Conservation (phyloP, 1,284 basidiomycete species). For the Anthracocystis panici-leucophaei region DNA sequence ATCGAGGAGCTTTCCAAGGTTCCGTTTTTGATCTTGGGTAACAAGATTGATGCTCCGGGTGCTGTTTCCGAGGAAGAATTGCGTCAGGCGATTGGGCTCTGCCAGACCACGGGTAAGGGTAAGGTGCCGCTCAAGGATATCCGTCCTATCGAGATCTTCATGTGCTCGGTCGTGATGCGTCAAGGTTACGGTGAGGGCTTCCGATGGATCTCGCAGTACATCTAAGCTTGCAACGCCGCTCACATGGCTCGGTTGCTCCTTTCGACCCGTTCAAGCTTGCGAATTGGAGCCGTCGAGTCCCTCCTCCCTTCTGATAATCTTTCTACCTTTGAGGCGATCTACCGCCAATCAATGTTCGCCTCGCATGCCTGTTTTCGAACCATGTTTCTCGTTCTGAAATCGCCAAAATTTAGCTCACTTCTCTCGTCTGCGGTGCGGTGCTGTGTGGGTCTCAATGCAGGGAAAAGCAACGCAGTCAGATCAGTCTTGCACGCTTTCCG, state of each 20-base stretch:
- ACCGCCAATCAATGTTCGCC: no score
- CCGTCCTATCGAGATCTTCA: constrained; percentile 98
- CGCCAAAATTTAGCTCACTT: no score
- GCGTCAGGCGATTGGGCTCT: constrained; percentile 92
- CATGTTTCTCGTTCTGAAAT: no score
- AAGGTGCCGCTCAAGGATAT: constrained; percentile 97
- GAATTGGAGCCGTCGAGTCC: no score
- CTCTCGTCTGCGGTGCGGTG: no score
- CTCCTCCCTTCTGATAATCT: no score
- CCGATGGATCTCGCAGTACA: constrained; percentile 98
- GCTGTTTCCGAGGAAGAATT: constrained; percentile 98
- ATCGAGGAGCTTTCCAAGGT: constrained; percentile 88
- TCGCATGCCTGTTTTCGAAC: no score
- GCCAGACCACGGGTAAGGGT: constrained; percentile 99
- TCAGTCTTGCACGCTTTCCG: no score
- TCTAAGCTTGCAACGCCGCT: constrained; percentile 13
- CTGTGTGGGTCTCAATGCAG: no score
- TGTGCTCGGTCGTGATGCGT: constrained; percentile 99
- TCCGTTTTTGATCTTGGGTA: constrained; percentile 97
- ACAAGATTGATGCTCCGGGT: constrained; percentile 99
- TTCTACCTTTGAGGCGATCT: no score
- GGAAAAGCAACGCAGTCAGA: no score
- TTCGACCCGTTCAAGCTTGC: not conserved
- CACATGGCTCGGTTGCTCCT: not conserved
- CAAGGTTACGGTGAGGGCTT: constrained; percentile 99